Evolutionary conservation across 441 rosid genomes (phyloP).

Genomic region (Erodium texanum): DNA sequence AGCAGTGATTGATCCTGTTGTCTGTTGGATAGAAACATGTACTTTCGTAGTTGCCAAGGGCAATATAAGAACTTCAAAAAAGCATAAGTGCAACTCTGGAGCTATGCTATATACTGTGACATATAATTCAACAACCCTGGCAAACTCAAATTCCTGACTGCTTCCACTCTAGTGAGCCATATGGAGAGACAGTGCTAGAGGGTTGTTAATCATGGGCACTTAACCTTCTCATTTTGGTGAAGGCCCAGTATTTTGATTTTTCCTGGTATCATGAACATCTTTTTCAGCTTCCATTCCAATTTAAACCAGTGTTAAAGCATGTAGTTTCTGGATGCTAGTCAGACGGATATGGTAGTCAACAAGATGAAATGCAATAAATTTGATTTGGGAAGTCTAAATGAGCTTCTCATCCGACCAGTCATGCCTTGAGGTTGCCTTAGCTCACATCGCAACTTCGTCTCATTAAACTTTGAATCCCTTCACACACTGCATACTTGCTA

Average conservation of each 20-base stretch:
- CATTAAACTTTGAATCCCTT: no score
- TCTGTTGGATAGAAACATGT: not conserved
- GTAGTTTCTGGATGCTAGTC: not conserved
- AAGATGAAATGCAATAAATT: not conserved
- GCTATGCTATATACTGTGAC: not conserved
- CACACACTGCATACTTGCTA: not conserved
- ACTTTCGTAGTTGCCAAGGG: not conserved
- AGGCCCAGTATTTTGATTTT: not conserved
- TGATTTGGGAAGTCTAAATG: not conserved
- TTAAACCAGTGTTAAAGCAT: not conserved
- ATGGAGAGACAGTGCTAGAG: not conserved
- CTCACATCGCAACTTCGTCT: not conserved
- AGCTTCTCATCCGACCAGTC: slow-evolving; percentile 2
- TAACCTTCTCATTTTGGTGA: not conserved
- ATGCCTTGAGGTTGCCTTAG: slow-evolving; percentile 10
- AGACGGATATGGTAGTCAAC: not conserved
- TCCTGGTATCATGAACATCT: not conserved
- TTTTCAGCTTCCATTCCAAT: not conserved
- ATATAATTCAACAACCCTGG: not conserved
- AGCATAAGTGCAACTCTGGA: not conserved
- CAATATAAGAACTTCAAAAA: not conserved
- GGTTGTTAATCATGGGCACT: not conserved
- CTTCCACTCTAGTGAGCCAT: not conserved
- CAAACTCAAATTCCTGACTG: not conserved
- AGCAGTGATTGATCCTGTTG: not conserved